Evolutionary conservation across 108 stramenopile genomes (phyloP).

Genomic region (Thalassiosira profunda): DNA sequence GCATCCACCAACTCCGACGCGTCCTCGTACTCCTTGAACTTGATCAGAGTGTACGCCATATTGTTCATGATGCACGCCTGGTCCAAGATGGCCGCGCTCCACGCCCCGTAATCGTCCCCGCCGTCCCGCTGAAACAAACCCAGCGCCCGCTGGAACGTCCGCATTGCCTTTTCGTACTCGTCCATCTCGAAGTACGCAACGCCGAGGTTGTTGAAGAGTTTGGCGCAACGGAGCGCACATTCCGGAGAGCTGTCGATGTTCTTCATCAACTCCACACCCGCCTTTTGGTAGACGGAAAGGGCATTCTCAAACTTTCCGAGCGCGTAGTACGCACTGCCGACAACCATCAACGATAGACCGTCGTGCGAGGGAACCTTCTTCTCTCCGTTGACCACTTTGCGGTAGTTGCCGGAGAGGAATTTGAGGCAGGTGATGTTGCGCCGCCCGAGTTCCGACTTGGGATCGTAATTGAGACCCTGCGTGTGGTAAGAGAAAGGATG

Average conservation of each 20-base stretch:
- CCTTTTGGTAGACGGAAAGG: conserved; percentile 33
- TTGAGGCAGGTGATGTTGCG: conserved; percentile 36
- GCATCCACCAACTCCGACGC: conserved; percentile 52
- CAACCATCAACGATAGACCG: conserved; percentile 40
- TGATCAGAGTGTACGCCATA: conserved; percentile 47
- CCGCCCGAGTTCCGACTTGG: conserved; percentile 18
- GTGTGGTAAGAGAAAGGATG: not conserved
- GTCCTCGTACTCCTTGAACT: conserved; percentile 48
- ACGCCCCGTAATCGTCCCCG: conserved; percentile 32
- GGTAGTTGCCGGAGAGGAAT: conserved; percentile 42
- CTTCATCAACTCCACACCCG: conserved; percentile 38
- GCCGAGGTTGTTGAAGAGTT: conserved; percentile 52
- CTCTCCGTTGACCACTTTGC: conserved; percentile 35
- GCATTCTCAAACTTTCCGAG: conserved; percentile 45
- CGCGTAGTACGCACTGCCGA: conserved; percentile 45
- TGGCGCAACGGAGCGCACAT: conserved; percentile 36
- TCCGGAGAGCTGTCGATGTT: conserved; percentile 29
- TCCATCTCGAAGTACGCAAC: conserved; percentile 49
- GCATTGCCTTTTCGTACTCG: conserved; percentile 53
- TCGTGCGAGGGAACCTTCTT: conserved; percentile 22
- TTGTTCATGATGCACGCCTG: conserved; percentile 55
- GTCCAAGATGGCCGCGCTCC: conserved; percentile 39
- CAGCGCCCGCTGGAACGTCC: conserved; percentile 45
- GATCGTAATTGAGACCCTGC: no score
- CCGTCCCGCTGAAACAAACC: conserved; percentile 38